These are phyloP conservation scores for Pachysandra terminalis DNA, from an alignment of 164 flowering plant species.

Conservation along the genomic window DNA sequence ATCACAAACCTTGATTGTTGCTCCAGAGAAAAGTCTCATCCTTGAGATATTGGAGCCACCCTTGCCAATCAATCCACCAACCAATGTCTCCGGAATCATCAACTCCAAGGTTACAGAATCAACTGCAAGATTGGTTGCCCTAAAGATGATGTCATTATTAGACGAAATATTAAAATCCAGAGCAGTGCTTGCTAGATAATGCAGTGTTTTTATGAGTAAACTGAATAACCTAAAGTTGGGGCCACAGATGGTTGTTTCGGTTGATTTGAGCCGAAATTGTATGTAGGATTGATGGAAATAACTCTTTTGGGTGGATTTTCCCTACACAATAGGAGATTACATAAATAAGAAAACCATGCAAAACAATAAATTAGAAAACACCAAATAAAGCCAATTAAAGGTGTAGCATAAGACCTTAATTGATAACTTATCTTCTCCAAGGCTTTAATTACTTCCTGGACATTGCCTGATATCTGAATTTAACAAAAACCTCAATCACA, in stretches of 20 bases:
- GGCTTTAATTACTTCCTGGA: constrained; percentile 67
- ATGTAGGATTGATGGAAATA: constrained; percentile 66
- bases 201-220: constrained; percentile 1
- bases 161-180: constrained; percentile 34
- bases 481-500: constrained; percentile 7
- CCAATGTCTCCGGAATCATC: constrained; percentile 65
- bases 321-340: constrained; percentile 31
- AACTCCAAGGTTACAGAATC: constrained; percentile 68
- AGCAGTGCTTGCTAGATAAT: constrained; percentile 11
- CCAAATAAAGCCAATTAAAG: not conserved
- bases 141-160: constrained; percentile 52
- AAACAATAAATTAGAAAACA: not conserved
- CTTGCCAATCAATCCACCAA: constrained; percentile 91
- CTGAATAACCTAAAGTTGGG: constrained; percentile 63
- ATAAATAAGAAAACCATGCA: not conserved
- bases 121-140: constrained; percentile 82
- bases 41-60: constrained; percentile 79
- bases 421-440: constrained; percentile 65
- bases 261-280: constrained; percentile 32
- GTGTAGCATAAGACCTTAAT: constrained; percentile 46
- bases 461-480: constrained; percentile 73
- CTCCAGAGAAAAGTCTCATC: constrained; percentile 78
- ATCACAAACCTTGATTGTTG: constrained; percentile 62
- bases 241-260: constrained; percentile 44
- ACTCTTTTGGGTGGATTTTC: constrained; percentile 77